Conservation (phyloP, 2,329 filamentous ascomycete species). For the Chaetomiaceae sp. region DNA sequence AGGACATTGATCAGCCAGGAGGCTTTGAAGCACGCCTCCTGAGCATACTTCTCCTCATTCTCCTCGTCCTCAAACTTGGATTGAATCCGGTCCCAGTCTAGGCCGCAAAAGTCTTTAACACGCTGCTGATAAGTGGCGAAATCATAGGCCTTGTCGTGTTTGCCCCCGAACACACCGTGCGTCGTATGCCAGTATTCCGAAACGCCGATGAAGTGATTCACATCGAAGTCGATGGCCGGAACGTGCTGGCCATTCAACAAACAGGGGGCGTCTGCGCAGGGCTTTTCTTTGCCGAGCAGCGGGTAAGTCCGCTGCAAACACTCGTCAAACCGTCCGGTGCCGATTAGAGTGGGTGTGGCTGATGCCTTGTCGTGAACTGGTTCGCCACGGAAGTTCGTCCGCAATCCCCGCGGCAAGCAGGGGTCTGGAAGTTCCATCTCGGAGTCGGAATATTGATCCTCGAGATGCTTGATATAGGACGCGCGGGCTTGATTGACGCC, state of each 20-base stretch:
- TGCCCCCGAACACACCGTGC: constrained; percentile 80
- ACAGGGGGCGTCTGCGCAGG: constrained; percentile 78
- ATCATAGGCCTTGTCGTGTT: constrained; percentile 79
- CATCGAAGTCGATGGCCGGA: constrained; percentile 90
- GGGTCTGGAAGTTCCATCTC: constrained; percentile 76
- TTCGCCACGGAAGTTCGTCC: constrained; percentile 66
- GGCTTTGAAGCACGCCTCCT: constrained; percentile 93
- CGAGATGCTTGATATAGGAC: constrained; percentile 73
- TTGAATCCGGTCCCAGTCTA: constrained; percentile 73
- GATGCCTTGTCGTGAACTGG: constrained; percentile 33
- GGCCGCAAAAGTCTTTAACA: constrained; percentile 78
- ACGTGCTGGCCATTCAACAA: constrained; percentile 87
- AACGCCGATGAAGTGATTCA: constrained; percentile 96
- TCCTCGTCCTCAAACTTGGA: constrained; percentile 62
- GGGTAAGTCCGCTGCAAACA: constrained; percentile 79
- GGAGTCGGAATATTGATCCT: constrained; percentile 49
- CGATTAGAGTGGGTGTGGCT: constrained; percentile 55
- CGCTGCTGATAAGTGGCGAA: constrained; percentile 81
- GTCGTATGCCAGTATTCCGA: constrained; percentile 99
- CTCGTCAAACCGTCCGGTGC: constrained; percentile 81
- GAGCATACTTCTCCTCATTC: constrained; percentile 66
- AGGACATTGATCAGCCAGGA: constrained; percentile 97
- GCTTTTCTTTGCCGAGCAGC: constrained; percentile 79
- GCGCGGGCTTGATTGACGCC: constrained; percentile 90
- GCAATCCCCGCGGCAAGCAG: constrained; percentile 75